Percentiles rank a stretch among this genome's conserved stretches.
These are phyloP conservation scores for Aspergillus cavernicola DNA, from an alignment of 495 filamentous ascomycete genomes.

Conservation along the genomic window DNA sequence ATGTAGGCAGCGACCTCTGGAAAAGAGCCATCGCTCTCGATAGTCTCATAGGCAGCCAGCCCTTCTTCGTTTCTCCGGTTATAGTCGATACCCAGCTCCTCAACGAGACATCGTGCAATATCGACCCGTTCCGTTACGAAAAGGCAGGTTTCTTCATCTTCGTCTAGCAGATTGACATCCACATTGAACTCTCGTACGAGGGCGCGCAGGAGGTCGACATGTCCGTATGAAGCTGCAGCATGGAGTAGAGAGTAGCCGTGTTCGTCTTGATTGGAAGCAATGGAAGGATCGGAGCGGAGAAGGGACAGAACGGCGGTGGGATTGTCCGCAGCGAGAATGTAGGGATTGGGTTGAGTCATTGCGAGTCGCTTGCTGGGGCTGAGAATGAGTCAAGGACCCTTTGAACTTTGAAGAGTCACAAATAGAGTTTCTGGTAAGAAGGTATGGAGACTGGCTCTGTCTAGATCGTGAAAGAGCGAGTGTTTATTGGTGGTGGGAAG, in stretches of 20 bases:
- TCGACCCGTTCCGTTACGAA: conserved; percentile 79
- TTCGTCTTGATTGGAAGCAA: conserved; percentile 69
- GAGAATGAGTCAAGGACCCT: conserved; percentile 19
- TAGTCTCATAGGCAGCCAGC: conserved; percentile 65
- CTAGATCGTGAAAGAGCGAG: no score
- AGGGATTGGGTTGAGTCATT: conserved; percentile 63
- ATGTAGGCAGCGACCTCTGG: conserved; percentile 68
- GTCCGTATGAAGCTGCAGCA: conserved; percentile 87
- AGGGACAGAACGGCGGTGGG: conserved; percentile 60
- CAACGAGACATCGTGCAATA: conserved; percentile 70
- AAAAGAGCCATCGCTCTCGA: conserved; percentile 66
- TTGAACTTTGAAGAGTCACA: no score
- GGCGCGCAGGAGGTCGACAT: conserved; percentile 70
- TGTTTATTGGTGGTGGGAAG: neutral
- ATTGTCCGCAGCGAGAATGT: conserved; percentile 76
- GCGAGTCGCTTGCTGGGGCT: no score
- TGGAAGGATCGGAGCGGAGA: conserved; percentile 59
- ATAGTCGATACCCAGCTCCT: conserved; percentile 72
- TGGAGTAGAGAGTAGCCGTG: conserved; percentile 91
- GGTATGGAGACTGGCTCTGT: no score
- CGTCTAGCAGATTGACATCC: conserved; percentile 73
- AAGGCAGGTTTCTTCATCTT: conserved; percentile 87
- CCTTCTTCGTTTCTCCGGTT: conserved; percentile 60
- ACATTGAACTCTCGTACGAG: conserved; percentile 76
- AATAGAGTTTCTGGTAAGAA: no score